phyloP scores from a whole-genome alignment of 306 rosid genomes.

The Elaeagnus macrophylla region DNA sequence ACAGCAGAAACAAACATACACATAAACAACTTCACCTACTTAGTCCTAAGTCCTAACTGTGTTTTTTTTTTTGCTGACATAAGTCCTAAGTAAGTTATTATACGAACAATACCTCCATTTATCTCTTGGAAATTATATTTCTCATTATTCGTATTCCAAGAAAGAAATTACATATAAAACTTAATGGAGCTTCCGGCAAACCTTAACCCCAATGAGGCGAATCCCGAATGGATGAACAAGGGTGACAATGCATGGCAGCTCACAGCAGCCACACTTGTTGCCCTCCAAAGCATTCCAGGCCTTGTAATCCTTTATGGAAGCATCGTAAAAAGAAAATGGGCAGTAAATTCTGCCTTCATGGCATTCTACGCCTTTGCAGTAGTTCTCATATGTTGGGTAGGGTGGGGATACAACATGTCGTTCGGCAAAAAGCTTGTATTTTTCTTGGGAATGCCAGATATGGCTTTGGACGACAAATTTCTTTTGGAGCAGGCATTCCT shows the following conservation, averaged over 20 bases:
- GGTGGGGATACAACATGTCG: slow-evolving; percentile 40
- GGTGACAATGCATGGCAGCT: slow-evolving; percentile 50
- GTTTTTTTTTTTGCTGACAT: no score
- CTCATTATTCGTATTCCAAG: no score
- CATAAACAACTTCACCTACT: no score
- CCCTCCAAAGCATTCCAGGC: slow-evolving; percentile 45
- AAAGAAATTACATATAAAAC: no score
- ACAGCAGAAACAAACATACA: no score
- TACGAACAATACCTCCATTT: no score
- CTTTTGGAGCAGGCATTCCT: slow-evolving; percentile 30
- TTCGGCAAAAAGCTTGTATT: slow-evolving; percentile 26
- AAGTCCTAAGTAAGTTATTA: no score
- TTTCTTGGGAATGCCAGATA: slow-evolving; percentile 32
- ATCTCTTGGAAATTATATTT: no score
- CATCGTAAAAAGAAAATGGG: slow-evolving; percentile 36
- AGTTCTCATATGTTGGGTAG: slow-evolving; percentile 36
- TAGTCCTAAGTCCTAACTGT: no score
- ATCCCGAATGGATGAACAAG: slow-evolving; percentile 24
- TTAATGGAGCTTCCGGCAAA: slow-evolving; percentile 12
- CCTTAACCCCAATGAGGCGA: slow-evolving; percentile 12
- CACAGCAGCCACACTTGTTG: slow-evolving; percentile 37
- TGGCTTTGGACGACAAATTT: slow-evolving; percentile 34
- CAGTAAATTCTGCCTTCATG: slow-evolving; percentile 46
- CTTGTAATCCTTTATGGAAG: slow-evolving; percentile 40
- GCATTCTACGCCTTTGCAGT: slow-evolving; percentile 40